Conservation (phyloP, 768 basidiomycete species). For the Clitopilus passeckerianus region DNA sequence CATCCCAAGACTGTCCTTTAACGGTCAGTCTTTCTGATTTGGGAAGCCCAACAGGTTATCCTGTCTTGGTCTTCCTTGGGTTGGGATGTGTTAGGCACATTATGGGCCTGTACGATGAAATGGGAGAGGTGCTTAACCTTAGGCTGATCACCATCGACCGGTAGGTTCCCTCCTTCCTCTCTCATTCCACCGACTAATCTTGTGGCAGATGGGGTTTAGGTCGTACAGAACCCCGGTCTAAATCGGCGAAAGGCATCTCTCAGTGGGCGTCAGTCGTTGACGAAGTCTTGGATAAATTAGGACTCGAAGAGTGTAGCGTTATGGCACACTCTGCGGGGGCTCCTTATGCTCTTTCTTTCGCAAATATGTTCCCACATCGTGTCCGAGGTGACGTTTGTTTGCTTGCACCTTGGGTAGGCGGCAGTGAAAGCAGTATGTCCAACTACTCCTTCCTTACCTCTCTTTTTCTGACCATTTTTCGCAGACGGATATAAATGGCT, state of each 20-base stretch:
- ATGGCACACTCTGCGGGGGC: constrained; percentile 96
- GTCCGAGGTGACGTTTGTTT: constrained; percentile 83
- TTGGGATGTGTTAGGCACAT: constrained; percentile 92
- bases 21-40: constrained; percentile 92
- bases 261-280: constrained; percentile 92
- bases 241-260: constrained; percentile 71
- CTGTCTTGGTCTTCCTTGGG: constrained; percentile 89
- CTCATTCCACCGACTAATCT: neutral
- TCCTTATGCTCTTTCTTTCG: constrained; percentile 89
- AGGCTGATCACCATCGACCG: constrained; percentile 93
- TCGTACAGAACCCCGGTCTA: constrained; percentile 68
- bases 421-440: constrained; percentile 76
- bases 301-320: constrained; percentile 76
- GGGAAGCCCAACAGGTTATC: constrained; percentile 79
- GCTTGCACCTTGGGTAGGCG: constrained; percentile 95
- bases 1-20: constrained; percentile 67
- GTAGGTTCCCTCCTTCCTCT: constrained; percentile 28
- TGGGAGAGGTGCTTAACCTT: constrained; percentile 83
- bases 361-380: constrained; percentile 67
- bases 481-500: constrained; percentile 91
- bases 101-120: constrained; percentile 94
- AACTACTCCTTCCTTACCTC: neutral
- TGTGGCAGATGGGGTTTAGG: constrained; percentile 84
- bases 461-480: constrained; percentile 3
- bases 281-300: constrained; percentile 80